Conservation (phyloP, 228 moss, liverwort and hornwort species). For the Sphagnum magellanicum region DNA sequence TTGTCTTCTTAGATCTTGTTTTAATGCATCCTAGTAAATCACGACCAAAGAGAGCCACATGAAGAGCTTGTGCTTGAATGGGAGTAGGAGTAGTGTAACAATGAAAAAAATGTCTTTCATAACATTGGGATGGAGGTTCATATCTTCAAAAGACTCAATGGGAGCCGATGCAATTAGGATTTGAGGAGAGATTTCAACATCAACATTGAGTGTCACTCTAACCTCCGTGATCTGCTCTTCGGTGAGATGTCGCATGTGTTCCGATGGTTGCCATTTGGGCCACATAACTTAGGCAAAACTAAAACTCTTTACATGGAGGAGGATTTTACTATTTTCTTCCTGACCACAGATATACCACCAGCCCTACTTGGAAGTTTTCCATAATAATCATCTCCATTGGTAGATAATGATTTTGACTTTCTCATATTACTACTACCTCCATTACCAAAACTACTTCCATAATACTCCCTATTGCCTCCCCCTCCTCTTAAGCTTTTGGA, state of each 20-base stretch:
- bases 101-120: conserved; percentile 96
- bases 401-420: no score
- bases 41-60: conserved; percentile 71
- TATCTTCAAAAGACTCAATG: conserved; percentile 93
- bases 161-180: conserved; percentile 76
- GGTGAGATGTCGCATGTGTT: conserved; percentile 77
- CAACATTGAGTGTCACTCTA: conserved; percentile 78
- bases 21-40: conserved; percentile 95
- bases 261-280: conserved; percentile 97
- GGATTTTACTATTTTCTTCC: no score
- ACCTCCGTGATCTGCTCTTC: conserved; percentile 83
- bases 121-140: conserved; percentile 85
- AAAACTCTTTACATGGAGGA: no score
- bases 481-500: conserved; percentile 62
- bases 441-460: conserved; percentile 25
- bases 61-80: conserved; percentile 93
- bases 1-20: conserved; percentile 94
- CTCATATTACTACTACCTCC: no score
- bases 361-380: conserved; percentile 47
- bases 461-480: conserved; percentile 49
- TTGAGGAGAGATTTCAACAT: conserved; percentile 79
- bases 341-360: conserved; percentile 38
- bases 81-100: conserved; percentile 94
- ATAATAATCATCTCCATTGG: no score
- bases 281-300: conserved; percentile 79